Base-by-base conservation (phyloP, 129 eudicot genomes). In the Saussurea involucrata region DNA sequence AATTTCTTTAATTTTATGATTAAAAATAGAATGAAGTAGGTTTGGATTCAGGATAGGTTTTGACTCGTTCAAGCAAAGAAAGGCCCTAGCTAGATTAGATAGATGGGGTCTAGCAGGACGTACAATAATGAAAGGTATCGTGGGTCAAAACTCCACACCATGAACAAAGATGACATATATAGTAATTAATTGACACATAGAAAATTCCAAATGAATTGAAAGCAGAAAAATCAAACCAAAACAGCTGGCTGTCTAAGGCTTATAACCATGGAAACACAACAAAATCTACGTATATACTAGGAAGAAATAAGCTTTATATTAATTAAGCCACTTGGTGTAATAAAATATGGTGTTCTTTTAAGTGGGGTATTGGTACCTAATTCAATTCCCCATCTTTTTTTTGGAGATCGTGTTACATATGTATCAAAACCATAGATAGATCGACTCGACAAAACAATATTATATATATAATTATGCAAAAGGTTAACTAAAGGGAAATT, bases 91-190 rank as follows among this genome's bases (percentile, higher is more conserved):
- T 76, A 64, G 80, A 34, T 49, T 76, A 64, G 80, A 34, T 49
- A 68, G 37, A 76, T 76, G 74, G 80, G 74, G 68, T 55, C 24
- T 67, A 68, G 22, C 22, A 66, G 57, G 74, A 31, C n/a, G n/a
- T n/a, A n/a, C 68, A 77, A 68, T 77, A 77, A 68, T 55, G 49
- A 77, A 77, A 68, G 40, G 68, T 33, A 76, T 42, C 2, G 61
- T 53, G 81, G 81, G 75, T 77, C 81, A 77, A 77, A 67, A 68
- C 58, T 77, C 75, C 81, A 68, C 81, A 25, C 60, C 28, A 76
- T 55, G 53, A 71, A 49, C 65, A 25, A 66, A 67, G 69, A 68
- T 77, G 81, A 77, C 68, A 68, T 53, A 32, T 68, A 68, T n/a
- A n/a, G n/a, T n/a, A n/a, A n/a, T 8, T 66, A 77, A 68, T 49